Conservation (phyloP, 2,329 filamentous ascomycete species). For the Hysterium pulicare region DNA sequence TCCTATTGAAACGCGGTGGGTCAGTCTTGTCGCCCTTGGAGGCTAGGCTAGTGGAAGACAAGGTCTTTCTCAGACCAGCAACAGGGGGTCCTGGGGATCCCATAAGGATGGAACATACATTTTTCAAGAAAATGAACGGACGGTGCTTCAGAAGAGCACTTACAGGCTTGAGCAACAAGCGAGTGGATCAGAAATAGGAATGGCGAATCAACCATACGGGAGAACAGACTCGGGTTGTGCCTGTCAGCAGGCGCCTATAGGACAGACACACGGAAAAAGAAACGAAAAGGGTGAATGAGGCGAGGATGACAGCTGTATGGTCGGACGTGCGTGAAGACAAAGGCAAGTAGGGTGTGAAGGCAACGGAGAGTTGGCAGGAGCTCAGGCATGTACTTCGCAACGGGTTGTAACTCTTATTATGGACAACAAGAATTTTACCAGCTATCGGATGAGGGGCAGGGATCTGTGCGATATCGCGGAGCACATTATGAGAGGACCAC, state of each 20-base stretch:
- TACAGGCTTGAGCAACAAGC: conserved; percentile 26
- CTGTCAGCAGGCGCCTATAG: conserved; percentile 27
- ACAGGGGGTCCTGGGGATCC: conserved; percentile 29
- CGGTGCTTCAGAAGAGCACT: conserved; percentile 16
- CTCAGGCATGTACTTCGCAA: no score
- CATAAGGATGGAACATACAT: conserved; percentile 39
- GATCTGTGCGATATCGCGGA: no score
- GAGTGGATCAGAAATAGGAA: conserved; percentile 8
- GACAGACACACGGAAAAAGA: conserved; percentile 16
- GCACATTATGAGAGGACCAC: no score
- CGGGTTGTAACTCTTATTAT: no score
- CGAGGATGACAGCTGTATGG: neutral
- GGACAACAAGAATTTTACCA: no score
- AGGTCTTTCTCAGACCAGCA: conserved; percentile 29
- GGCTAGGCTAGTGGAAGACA: conserved; percentile 33
- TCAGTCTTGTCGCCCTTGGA: conserved; percentile 38
- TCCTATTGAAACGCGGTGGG: conserved; percentile 60
- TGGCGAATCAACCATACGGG: conserved; percentile 2
- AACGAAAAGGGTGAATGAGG: conserved; percentile 11
- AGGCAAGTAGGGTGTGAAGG: no score
- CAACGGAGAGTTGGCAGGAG: no score
- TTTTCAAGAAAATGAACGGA: conserved; percentile 22
- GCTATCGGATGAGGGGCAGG: no score
- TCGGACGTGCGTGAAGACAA: no score
- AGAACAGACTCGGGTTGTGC: conserved; percentile 11